Base-by-base conservation (phyloP, 768 basidiomycete species). In the Galerina marginata region DNA sequence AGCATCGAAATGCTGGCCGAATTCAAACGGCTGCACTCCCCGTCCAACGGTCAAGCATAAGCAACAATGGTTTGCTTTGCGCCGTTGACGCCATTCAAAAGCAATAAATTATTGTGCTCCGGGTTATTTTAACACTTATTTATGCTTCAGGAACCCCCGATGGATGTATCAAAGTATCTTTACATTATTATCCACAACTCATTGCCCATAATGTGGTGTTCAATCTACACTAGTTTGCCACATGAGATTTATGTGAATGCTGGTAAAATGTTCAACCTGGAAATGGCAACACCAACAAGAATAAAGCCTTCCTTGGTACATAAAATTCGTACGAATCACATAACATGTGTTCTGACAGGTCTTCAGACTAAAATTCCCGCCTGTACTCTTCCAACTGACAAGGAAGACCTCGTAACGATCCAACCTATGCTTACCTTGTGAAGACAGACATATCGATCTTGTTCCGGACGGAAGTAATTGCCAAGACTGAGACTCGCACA, bases 1-100 rank as follows among this genome's bases (percentile, higher is more conserved):
- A 96, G 91, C 60, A 91, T 99, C 6, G 95, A 95, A 65, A 89
- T 89, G 88, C 74, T 92, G 40, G 86, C 76, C 9, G 82, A 86
- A 69, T 83, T 75, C 71, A 75, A 75, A 67, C 77, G 75, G 63
- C 68, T 67, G 23, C 74, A 78, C 60, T 49, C 40, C n/a, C 11
- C 52, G 4, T 20, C 49, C 33, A 60, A 44, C 20, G 52, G 58
- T 33, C 48, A 42, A 39, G 40, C 54, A 26, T 60, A 55, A 50
- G 20, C 20, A 20, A 20, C 20, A 20, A 20, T 20, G 20, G 20
- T 23, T 10, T 9, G 3, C n/a, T 37, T 11, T 42, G 26, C 40
- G n/a, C 12, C 36, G 7, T 20, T 9, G 38, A 40, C 16, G 20
- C 20, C 38, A 53, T 53, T 12, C 9, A 59, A 10, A 15, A 48